phyloP scores from a whole-genome alignment of 805 yeast genomes.

The Candida takata region DNA sequence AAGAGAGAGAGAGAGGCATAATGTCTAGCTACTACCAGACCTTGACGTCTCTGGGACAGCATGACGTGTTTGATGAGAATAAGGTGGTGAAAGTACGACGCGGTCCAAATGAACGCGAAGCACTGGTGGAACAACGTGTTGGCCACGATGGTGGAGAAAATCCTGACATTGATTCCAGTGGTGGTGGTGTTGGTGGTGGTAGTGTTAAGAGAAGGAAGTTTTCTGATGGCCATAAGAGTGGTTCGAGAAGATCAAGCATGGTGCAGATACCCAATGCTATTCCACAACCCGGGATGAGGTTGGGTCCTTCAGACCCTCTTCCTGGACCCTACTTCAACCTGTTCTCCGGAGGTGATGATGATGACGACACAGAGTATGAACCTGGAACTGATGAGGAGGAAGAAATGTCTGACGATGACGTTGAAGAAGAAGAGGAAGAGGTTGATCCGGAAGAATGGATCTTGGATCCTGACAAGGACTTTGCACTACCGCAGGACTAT shows the following conservation, averaged over 20 bases:
- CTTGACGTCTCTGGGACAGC: neutral
- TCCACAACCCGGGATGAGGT: too few species aligned
- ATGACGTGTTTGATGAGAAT: neutral
- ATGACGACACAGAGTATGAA: constrained; percentile 12
- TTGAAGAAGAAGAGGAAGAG: constrained; percentile 5
- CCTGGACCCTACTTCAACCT: constrained; percentile 3
- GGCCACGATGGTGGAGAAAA: neutral
- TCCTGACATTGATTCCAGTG: too few species aligned
- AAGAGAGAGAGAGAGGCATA: too few species aligned
- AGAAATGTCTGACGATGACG: constrained; percentile 3
- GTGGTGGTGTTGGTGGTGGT: neutral
- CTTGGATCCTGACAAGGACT: constrained; percentile 3
- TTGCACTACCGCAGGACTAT: constrained; percentile 3
- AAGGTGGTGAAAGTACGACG: too few species aligned
- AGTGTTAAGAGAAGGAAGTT: neutral
- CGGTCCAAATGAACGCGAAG: too few species aligned
- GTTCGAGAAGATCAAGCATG: neutral
- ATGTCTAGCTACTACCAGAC: constrained; percentile 1
- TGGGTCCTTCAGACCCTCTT: constrained; percentile 1
- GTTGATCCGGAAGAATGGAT: constrained; percentile 5
- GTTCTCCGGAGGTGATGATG: constrained; percentile 4
- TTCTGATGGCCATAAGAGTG: too few species aligned
- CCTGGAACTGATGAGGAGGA: constrained; percentile 7
- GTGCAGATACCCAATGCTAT: neutral
- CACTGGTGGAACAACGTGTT: neutral